These are phyloP conservation scores for Chlorella sp. DNA, from an alignment of 139 green algal genomes.

Conservation along the genomic window DNA sequence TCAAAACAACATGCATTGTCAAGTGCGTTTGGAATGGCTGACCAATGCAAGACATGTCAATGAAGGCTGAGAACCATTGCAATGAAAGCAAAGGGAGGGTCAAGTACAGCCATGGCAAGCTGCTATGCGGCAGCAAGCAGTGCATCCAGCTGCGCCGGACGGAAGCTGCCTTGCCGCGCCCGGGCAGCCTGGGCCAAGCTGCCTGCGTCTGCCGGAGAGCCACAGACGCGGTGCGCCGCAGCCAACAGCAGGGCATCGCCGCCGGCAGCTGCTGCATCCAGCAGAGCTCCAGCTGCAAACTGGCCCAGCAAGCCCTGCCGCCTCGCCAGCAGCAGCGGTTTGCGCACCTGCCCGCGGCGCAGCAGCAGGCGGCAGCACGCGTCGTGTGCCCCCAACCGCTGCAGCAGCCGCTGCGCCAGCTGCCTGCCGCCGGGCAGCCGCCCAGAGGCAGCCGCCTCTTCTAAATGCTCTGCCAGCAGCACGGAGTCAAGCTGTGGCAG, in stretches of 20 bases:
- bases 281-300: neutral
- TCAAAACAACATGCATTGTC: too few relatives aligned
- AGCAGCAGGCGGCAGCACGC: conserved; percentile 39
- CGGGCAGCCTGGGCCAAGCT: neutral
- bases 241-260: neutral
- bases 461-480: conserved; percentile 28
- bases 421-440: neutral
- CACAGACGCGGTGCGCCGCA: neutral
- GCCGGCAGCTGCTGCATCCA: neutral
- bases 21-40: too few relatives aligned
- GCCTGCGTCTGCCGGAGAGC: neutral
- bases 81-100: neutral
- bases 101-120: neutral
- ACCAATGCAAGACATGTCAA: too few relatives aligned
- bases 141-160: neutral
- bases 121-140: too few relatives aligned
- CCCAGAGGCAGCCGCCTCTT: neutral
- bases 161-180: neutral
- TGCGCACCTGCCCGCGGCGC: neutral
- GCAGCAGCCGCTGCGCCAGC: conserved; percentile 7
- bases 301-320: neutral
- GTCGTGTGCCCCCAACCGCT: neutral
- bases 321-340: conserved; percentile 3
- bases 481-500: conserved; percentile 30
- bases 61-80: neutral